Conservation (phyloP, 306 rosid species). For the Acacia melanoxylon region DNA sequence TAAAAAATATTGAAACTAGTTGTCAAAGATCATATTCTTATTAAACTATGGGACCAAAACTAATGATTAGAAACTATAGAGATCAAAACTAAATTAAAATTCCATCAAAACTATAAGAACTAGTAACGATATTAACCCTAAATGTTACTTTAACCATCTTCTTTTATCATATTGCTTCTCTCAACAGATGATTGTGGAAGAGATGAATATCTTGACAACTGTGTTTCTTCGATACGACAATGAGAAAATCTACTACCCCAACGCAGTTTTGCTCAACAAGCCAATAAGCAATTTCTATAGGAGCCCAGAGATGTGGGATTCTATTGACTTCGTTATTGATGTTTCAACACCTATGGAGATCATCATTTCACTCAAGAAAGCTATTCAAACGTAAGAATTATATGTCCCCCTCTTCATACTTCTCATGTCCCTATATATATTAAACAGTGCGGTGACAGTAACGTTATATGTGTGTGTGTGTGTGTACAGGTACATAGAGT, state of each 20-base stretch:
- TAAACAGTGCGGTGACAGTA: not conserved
- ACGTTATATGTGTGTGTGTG: too few relatives aligned
- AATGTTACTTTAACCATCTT: not conserved
- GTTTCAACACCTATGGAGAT: conserved; percentile 48
- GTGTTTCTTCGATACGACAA: conserved; percentile 61
- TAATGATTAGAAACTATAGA: too few relatives aligned
- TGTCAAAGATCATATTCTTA: too few relatives aligned
- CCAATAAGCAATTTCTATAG: conserved; percentile 60
- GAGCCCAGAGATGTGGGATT: conserved; percentile 55
- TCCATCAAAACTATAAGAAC: too few relatives aligned
- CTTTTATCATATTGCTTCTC: not conserved
- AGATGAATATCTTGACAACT: conserved; percentile 59
- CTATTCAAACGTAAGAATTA: conserved; percentile 49
- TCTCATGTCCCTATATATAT: not conserved
- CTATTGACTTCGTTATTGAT: conserved; percentile 47
- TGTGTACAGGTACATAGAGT: conserved; percentile 47
- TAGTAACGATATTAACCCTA: too few relatives aligned
- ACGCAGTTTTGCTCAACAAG: conserved; percentile 46
- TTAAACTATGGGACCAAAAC: too few relatives aligned
- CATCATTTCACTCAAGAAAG: conserved; percentile 50
- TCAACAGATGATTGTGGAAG: conserved; percentile 56
- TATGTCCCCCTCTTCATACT: not conserved
- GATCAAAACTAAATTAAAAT: too few relatives aligned
- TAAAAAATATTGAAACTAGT: too few relatives aligned
- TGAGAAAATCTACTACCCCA: conserved; percentile 57